Evolutionary conservation across 495 filamentous ascomycete genomes (phyloP).

Genomic region (Penicillium soppii): DNA sequence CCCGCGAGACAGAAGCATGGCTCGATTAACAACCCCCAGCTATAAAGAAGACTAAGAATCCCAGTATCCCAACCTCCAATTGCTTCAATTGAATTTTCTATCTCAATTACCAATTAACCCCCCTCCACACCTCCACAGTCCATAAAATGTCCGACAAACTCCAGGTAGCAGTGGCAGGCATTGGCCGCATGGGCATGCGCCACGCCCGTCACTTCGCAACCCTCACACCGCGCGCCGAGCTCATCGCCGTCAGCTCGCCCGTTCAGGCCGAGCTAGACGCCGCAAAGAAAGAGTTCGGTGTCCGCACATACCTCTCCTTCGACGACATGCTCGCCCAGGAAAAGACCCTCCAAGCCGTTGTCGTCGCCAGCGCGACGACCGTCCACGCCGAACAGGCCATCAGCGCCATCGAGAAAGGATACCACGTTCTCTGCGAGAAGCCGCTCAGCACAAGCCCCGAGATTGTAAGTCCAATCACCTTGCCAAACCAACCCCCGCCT

Average conservation of each 20-base stretch:
- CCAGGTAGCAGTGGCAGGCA: conserved; percentile 33
- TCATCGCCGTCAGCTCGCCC: conserved; percentile 47
- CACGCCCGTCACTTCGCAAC: conserved; percentile 47
- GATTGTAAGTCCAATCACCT: conserved; percentile 10
- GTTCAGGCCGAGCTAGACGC: conserved; percentile 41
- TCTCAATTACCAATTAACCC: background rate
- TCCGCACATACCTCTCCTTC: conserved; percentile 39
- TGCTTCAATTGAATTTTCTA: background rate
- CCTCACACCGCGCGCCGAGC: conserved; percentile 42
- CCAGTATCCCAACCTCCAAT: no score
- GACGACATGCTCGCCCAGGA: conserved; percentile 44
- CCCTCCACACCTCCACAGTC: background rate
- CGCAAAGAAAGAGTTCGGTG: conserved; percentile 34
- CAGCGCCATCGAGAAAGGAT: conserved; percentile 45
- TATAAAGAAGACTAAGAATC: no score
- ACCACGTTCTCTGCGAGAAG: conserved; percentile 57
- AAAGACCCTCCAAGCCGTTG: conserved; percentile 45
- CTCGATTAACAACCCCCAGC: no score
- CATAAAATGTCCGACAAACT: background rate
- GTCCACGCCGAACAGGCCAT: conserved; percentile 52
- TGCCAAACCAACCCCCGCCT: no score
- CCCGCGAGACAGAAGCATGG: no score
- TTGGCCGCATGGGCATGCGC: conserved; percentile 52
- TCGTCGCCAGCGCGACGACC: conserved; percentile 44
- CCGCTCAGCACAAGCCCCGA: conserved; percentile 43